phyloP scores from a whole-genome alignment of 2,329 filamentous ascomycete species.

The Calonectria pauciramosa region DNA sequence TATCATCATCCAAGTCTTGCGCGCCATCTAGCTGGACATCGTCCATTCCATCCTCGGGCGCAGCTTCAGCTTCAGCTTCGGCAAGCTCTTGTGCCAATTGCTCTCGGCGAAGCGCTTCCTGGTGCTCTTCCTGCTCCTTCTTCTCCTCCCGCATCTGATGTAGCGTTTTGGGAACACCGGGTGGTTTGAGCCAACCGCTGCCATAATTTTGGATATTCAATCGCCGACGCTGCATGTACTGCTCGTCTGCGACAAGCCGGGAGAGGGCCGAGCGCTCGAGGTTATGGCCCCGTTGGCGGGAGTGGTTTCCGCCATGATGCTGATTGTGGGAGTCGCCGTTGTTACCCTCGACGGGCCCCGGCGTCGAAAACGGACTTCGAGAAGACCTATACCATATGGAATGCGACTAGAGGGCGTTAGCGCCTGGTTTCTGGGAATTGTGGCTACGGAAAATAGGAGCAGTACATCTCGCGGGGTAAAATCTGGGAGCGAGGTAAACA shows the following conservation, averaged over 20 bases:
- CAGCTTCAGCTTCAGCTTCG: conserved; percentile 67
- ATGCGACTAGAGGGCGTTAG: conserved; percentile 69
- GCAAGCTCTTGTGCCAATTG: conserved; percentile 81
- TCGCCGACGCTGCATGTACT: conserved; percentile 81
- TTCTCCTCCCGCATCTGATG: conserved; percentile 92
- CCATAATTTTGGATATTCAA: conserved; percentile 89
- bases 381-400: conserved; percentile 81
- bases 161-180: conserved; percentile 89
- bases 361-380: conserved; percentile 60
- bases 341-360: conserved; percentile 51
- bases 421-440: background rate
- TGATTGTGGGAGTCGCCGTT: conserved; percentile 44
- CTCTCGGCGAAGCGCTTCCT: conserved; percentile 79
- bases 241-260: conserved; percentile 82
- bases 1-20: conserved; percentile 79
- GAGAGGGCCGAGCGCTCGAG: conserved; percentile 74
- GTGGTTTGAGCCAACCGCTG: conserved; percentile 89
- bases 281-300: conserved; percentile 59
- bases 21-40: conserved; percentile 69
- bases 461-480: conserved; percentile 79
- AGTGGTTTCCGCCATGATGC: conserved; percentile 49
- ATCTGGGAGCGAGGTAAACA: conserved; percentile 75
- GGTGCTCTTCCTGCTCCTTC: conserved; percentile 88
- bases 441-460: conserved; percentile 18
- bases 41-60: conserved; percentile 62